Conservation (phyloP, 306 rosid genomes). For the Castanospermum australe region DNA sequence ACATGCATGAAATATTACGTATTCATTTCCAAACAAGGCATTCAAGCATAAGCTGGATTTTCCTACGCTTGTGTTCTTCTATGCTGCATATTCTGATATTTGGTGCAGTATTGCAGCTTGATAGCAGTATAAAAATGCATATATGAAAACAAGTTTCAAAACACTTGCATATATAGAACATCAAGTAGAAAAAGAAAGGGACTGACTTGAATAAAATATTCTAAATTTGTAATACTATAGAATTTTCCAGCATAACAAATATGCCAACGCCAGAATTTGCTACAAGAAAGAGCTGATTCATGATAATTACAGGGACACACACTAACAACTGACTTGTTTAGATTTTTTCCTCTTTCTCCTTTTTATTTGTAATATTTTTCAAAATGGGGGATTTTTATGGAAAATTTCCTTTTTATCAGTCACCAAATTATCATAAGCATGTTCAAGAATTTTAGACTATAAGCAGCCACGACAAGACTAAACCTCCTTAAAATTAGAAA, state of each 20-base stretch:
- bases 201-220: not conserved
- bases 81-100: not conserved
- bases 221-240: not conserved
- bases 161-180: not conserved
- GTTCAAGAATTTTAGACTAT: not conserved
- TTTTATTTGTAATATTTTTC: not conserved
- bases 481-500: not conserved
- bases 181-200: not conserved
- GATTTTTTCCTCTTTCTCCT: not conserved
- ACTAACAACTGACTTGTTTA: not conserved
- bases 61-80: not conserved
- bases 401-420: conserved; percentile 9
- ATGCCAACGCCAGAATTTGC: not conserved
- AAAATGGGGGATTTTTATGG: not conserved
- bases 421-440: not conserved
- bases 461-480: conserved; percentile 7
- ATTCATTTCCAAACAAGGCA: not conserved
- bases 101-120: not conserved
- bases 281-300: conserved; percentile 4
- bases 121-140: not conserved
- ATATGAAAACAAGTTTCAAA: too few relatives aligned
- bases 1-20: too few relatives aligned
- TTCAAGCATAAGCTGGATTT: not conserved
- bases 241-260: not conserved
- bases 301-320: conserved; percentile 18